Evolutionary conservation across 2,329 filamentous ascomycete genomes (phyloP).

Genomic region (Cercospora zeina): DNA sequence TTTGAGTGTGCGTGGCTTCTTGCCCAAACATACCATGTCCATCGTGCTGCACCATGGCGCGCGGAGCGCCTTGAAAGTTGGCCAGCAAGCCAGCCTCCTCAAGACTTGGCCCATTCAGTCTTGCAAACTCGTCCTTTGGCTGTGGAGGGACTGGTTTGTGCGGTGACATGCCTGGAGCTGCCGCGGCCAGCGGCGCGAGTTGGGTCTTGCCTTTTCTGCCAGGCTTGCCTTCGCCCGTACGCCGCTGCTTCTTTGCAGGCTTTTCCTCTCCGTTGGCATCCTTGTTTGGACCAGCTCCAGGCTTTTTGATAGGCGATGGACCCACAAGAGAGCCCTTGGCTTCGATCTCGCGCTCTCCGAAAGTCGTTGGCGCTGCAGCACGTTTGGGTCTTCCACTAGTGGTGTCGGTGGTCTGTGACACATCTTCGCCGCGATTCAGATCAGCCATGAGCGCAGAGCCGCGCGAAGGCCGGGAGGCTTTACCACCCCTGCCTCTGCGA

Average conservation of each 20-base stretch:
- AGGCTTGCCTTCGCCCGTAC: conserved; percentile 38
- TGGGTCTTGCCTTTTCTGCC: conserved; percentile 46
- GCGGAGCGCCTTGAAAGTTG: conserved; percentile 33
- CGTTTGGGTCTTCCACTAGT: conserved; percentile 54
- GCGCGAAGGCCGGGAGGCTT: conserved; percentile 48
- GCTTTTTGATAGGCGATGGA: conserved; percentile 52
- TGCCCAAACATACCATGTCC: conserved; percentile 29
- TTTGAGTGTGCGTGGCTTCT: conserved; percentile 26
- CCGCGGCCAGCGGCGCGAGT: conserved; percentile 42
- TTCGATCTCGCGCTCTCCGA: conserved; percentile 65
- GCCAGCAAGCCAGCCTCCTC: conserved; percentile 41
- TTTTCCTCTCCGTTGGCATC: conserved; percentile 41
- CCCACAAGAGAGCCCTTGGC: conserved; percentile 60
- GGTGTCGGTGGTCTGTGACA: conserved; percentile 40
- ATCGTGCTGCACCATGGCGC: conserved; percentile 26
- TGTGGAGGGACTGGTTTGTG: conserved; percentile 37
- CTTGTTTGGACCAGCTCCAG: conserved; percentile 30
- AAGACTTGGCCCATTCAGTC: conserved; percentile 27
- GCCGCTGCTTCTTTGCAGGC: conserved; percentile 37
- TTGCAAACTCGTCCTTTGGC: conserved; percentile 36
- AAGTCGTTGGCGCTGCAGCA: conserved; percentile 68
- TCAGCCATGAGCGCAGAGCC: conserved; percentile 64
- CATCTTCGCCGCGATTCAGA: conserved; percentile 51
- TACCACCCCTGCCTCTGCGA: conserved; percentile 48
- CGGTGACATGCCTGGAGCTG: conserved; percentile 36